These are phyloP conservation scores for Opeltia flavorubescens DNA, from an alignment of 495 filamentous ascomycete species.

Conservation along the genomic window DNA sequence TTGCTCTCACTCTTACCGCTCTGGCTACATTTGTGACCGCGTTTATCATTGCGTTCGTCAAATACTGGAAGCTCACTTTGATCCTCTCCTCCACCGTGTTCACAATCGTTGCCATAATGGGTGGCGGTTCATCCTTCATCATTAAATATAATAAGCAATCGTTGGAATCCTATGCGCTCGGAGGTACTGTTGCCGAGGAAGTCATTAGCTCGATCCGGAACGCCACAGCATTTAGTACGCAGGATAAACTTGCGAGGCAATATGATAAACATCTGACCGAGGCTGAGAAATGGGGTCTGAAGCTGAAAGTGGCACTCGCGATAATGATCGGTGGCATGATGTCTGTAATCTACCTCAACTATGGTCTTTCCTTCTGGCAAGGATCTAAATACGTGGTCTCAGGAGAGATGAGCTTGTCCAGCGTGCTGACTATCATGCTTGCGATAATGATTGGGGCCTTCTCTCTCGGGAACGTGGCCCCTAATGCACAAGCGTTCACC, in stretches of 20 bases:
- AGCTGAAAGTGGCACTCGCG: conserved; percentile 52
- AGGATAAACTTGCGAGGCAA: conserved; percentile 71
- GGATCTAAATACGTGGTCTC: conserved; percentile 65
- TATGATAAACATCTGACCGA: conserved; percentile 61
- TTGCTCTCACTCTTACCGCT: conserved; percentile 19
- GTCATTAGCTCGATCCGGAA: conserved; percentile 89
- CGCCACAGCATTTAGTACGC: conserved; percentile 83
- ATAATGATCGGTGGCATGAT: conserved; percentile 76
- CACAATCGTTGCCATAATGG: conserved; percentile 16
- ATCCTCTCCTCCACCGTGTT: conserved; percentile 19
- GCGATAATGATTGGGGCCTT: conserved; percentile 85
- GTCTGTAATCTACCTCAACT: conserved; percentile 71
- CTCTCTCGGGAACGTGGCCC: conserved; percentile 75
- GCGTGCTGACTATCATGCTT: conserved; percentile 70
- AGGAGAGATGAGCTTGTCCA: conserved; percentile 40
- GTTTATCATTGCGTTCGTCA: conserved; percentile 23
- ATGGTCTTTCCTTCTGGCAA: conserved; percentile 91
- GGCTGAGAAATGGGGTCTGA: conserved; percentile 67
- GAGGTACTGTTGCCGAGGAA: conserved; percentile 85
- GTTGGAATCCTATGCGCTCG: conserved; percentile 62
- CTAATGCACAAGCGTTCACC: conserved; percentile 72
- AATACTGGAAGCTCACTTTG: conserved; percentile 27
- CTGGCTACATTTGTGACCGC: conserved; percentile 23
- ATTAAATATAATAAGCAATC: conserved; percentile 65
- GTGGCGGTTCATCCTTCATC: conserved; percentile 45